phyloP scores from a whole-genome alignment of 2,329 filamentous ascomycete genomes.

The Fragosphaeria purpurea region DNA sequence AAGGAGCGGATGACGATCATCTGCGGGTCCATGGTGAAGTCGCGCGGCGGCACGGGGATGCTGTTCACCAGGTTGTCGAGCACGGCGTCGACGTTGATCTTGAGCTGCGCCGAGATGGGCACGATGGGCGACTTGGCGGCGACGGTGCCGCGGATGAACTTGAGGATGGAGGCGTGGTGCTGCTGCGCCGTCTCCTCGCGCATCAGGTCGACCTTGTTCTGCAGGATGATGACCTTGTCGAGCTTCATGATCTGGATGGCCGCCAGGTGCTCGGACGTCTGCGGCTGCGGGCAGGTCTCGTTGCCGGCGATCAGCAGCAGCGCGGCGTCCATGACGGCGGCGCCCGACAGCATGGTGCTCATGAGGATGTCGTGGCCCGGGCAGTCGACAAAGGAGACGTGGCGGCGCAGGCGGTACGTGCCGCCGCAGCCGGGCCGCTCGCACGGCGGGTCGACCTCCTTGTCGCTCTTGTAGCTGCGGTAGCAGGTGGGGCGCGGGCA shows the following conservation, averaged over 20 bases:
- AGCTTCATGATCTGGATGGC: constrained; percentile 99
- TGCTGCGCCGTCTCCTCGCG: constrained; percentile 85
- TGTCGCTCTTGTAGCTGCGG: constrained; percentile 95
- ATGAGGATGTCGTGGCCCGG: constrained; percentile 99
- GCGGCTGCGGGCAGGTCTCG: constrained; percentile 94
- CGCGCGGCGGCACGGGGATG: constrained; percentile 82
- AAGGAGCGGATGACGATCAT: constrained; percentile 99
- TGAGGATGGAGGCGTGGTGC: constrained; percentile 94
- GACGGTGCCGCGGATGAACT: constrained; percentile 96
- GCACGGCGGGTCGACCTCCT: constrained; percentile 93
- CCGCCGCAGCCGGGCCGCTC: constrained; percentile 87
- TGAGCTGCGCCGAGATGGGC: constrained; percentile 92
- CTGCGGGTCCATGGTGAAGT: constrained; percentile 86
- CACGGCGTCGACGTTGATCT: constrained; percentile 98
- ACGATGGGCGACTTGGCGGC: constrained; percentile 93
- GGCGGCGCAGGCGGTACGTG: constrained; percentile 77
- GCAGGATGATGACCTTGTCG: constrained; percentile 97
- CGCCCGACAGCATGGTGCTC: constrained; percentile 99
- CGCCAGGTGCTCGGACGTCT: constrained; percentile 96
- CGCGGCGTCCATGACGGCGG: constrained; percentile 98
- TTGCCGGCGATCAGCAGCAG: constrained; percentile 95
- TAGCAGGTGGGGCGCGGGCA: constrained; percentile 95
- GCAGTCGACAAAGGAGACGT: constrained; percentile 98
- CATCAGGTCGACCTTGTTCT: constrained; percentile 99
- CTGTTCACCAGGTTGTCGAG: constrained; percentile 93